These are phyloP conservation scores for Didymella arachidicola DNA, from an alignment of 2,329 filamentous ascomycete genomes.

Conservation along the genomic window DNA sequence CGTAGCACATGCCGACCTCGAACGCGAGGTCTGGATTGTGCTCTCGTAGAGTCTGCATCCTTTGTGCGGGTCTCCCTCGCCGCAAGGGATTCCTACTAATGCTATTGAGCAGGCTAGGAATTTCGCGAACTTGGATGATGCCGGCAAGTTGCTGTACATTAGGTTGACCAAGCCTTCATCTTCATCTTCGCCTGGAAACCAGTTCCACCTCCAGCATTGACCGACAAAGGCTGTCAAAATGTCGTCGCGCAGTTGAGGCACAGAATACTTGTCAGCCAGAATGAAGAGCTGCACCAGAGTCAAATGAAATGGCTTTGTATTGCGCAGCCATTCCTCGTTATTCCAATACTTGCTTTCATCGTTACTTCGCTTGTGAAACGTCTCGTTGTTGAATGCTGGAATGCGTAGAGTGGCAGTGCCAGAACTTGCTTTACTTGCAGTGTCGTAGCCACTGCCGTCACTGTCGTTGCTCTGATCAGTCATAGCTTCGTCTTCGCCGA, in stretches of 20 bases:
- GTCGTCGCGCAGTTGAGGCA: not conserved
- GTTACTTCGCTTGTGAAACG: too few relatives aligned
- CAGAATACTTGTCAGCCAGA: not conserved
- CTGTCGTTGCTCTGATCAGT: too few relatives aligned
- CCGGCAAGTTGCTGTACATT: not conserved
- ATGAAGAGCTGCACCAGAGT: not conserved
- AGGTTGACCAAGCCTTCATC: not conserved
- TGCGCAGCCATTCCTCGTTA: too few relatives aligned
- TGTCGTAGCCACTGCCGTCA: too few relatives aligned
- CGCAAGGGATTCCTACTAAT: not conserved
- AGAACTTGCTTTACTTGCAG: too few relatives aligned
- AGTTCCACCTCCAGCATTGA: not conserved
- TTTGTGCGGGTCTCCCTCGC: not conserved
- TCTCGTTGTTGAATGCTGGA: too few relatives aligned
- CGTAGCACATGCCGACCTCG: not conserved
- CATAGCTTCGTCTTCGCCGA: too few relatives aligned
- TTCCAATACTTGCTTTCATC: too few relatives aligned
- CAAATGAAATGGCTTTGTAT: not conserved
- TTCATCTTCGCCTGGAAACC: not conserved
- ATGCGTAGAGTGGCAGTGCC: too few relatives aligned
- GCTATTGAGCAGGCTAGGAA: not conserved
- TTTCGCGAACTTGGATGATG: not conserved
- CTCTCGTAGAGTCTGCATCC: not conserved
- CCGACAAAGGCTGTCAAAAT: not conserved
- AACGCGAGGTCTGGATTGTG: not conserved